phyloP scores from a whole-genome alignment of 441 rosid genomes.

The Omphalea diandra region DNA sequence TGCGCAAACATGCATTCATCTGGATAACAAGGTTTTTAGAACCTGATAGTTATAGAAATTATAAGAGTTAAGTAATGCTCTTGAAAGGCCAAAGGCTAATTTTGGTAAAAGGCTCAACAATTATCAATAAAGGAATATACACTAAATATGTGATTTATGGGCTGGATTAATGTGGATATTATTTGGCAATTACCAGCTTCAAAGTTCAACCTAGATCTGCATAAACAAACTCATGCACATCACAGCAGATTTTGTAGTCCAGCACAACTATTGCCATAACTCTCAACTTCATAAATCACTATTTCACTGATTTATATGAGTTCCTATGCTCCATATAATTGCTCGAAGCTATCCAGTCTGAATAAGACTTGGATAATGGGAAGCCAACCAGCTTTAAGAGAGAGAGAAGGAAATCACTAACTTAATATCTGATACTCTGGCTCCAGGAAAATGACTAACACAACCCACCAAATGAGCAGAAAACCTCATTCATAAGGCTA shows the following conservation, averaged over 20 bases:
- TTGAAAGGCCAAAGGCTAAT: not conserved
- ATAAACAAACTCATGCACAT: conserved; percentile 7
- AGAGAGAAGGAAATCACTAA: not conserved
- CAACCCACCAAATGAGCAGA: not conserved
- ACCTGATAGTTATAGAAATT: not conserved
- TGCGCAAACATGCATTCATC: not conserved
- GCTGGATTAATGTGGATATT: not conserved
- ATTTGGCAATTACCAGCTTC: not conserved
- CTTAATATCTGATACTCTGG: not conserved
- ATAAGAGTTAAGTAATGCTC: not conserved
- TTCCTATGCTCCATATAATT: not conserved
- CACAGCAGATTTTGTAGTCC: not conserved
- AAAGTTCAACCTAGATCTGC: not conserved
- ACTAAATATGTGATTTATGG: not conserved
- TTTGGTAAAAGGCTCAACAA: not conserved
- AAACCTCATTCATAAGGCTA: not conserved
- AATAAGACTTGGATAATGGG: conserved; percentile 7
- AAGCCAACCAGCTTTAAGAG: conserved; percentile 5
- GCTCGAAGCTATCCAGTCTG: conserved; percentile 4
- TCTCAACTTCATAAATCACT: not conserved
- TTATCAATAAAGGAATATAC: not conserved
- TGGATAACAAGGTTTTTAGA: not conserved
- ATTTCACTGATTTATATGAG: conserved; percentile 6
- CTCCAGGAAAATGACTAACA: not conserved
- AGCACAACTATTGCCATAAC: not conserved